Evolutionary conservation across 441 rosid species (phyloP), one percentile per base, ranked within the genome.

Genomic region (Theobroma grandiflorum): DNA sequence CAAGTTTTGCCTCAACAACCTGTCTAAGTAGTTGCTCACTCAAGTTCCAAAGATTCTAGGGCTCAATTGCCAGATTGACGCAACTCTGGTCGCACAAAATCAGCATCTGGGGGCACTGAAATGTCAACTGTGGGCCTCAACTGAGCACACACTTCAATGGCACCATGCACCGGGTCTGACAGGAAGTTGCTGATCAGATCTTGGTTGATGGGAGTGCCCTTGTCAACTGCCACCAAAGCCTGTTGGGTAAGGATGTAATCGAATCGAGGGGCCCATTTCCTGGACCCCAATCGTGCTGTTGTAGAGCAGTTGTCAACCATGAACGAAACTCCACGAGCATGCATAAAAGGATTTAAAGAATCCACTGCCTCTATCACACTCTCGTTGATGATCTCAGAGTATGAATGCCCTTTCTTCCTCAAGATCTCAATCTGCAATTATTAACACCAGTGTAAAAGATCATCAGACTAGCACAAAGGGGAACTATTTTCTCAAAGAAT

Each of bases 221-320:
- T 84, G 79, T 95, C 98, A 6, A 89, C 92, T 8, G 93, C 94
- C 11, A 93, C 99, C 16, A 91, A 73, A 77, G 99, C 96, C 73
- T 95, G 98, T 42, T 94, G 99, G 15, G 93, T 91, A 61, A 96
- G 81, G 86, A 90, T 79, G 85, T 96, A 95, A 79, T 95, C 98
- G 3, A 96, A 93, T 9, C 98, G 86, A 0, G 98, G 98, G 0
- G 99, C 99, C 99, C 98, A 96, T 76, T 96, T 96, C 76, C 99
- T 91, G 3, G 97, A 94, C 50, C 99, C 98, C 58, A 94, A 82
- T 65, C 99, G 87, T 52, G 99, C 99, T 6, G 98, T 96, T 9
- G 98, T 96, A 0, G 99, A 96, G 85, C 99, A 96, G 84, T 96
- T 96, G 81, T 96, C 99, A 8, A 94, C 99, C 99, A 96, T 96